Evolutionary conservation across 2,329 filamentous ascomycete species (phyloP).

Genomic region (Sporothrix sp.): DNA sequence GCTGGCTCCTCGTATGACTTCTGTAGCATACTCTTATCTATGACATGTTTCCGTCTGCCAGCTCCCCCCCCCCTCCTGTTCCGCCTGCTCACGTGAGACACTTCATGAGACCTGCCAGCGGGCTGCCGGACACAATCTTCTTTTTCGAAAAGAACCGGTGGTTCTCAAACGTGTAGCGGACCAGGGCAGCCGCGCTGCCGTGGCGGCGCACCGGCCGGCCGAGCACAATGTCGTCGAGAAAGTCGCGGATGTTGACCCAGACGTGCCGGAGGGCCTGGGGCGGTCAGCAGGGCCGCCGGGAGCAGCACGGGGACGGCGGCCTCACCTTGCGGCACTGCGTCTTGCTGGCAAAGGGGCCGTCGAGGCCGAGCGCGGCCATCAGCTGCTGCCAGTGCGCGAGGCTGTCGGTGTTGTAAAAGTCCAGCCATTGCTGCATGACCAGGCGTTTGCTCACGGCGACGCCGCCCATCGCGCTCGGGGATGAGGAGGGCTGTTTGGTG

Average conservation of each 20-base stretch:
- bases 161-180: constrained; percentile 27
- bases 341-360: constrained; percentile 31
- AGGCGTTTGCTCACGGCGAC: neutral
- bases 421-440: constrained; percentile 18
- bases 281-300: neutral
- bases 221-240: constrained; percentile 29
- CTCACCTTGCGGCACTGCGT: constrained; percentile 36
- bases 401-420: constrained; percentile 24
- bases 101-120: constrained; percentile 30
- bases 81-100: constrained; percentile 19
- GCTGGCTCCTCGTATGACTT: no score
- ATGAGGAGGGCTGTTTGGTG: no score
- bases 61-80: neutral
- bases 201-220: constrained; percentile 25
- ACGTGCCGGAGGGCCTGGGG: constrained; percentile 31
- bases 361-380: constrained; percentile 34
- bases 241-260: constrained; percentile 41
- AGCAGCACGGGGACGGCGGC: neutral
- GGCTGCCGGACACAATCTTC: constrained; percentile 31
- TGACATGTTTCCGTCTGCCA: neutral
- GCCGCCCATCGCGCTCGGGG: no score
- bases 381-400: constrained; percentile 37
- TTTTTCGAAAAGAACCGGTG: constrained; percentile 36
- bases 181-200: constrained; percentile 24
- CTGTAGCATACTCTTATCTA: neutral